A percentile compares a stretch with the other conserved stretches of the same genome.
Conservation (phyloP, 2,329 filamentous ascomycete species). For the Trichoderma brevicompactum region DNA sequence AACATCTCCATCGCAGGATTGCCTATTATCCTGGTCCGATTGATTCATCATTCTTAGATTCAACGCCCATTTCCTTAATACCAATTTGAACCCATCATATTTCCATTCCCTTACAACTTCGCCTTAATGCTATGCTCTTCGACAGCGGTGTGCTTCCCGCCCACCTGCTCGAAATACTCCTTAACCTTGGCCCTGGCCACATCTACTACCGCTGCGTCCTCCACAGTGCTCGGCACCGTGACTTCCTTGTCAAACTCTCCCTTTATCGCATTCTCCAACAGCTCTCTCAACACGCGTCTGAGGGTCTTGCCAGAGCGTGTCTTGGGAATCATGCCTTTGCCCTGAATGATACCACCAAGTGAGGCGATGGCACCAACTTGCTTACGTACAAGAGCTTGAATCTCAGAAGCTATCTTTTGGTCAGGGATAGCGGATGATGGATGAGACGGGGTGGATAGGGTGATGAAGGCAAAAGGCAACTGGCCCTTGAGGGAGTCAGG, state of each 20-base stretch:
- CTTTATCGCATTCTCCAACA: conserved; percentile 80
- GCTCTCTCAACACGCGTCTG: conserved; percentile 76
- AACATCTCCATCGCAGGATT: neutral
- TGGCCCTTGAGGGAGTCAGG: conserved; percentile 88
- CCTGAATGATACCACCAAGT: conserved; percentile 83
- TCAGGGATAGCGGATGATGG: conserved; percentile 57
- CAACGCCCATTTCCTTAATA: neutral
- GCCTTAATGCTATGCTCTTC: conserved; percentile 53
- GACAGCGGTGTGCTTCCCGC: conserved; percentile 48
- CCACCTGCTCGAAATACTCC: conserved; percentile 71
- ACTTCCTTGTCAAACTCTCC: conserved; percentile 75
- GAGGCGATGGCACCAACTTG: conserved; percentile 88
- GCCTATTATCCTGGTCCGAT: neutral
- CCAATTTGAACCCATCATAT: neutral
- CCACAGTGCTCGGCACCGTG: conserved; percentile 79
- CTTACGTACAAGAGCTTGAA: conserved; percentile 72
- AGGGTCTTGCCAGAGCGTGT: conserved; percentile 92
- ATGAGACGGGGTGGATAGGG: conserved; percentile 52
- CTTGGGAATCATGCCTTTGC: conserved; percentile 86
- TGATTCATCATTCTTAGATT: neutral
- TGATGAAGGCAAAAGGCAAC: conserved; percentile 87
- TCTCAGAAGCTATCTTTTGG: conserved; percentile 56
- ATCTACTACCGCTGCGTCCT: conserved; percentile 75
- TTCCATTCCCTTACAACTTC: conserved; percentile 49
- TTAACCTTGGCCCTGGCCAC: conserved; percentile 71